Base-by-base conservation (phyloP, 2,329 filamentous ascomycete species). In the Diaporthe ampelina region DNA sequence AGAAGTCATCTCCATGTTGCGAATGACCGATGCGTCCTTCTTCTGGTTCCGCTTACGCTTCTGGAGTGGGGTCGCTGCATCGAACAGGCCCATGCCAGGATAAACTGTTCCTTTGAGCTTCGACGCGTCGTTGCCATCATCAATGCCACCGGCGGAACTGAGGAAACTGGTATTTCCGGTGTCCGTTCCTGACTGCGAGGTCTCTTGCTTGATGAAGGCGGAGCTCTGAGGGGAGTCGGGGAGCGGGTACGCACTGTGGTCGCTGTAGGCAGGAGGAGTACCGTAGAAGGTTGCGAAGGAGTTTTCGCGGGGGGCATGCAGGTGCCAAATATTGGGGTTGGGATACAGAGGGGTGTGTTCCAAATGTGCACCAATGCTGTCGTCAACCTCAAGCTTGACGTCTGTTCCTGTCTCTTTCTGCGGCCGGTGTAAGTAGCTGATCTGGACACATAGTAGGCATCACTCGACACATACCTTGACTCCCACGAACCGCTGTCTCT, bases 41-140 rank as follows among this genome's bases (percentile, higher is more conserved):
- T 93, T 91, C 82, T 96, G 94, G 80, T 95, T 95, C 69, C 94
- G 88, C 84, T 91, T 94, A 59, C 92, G 89, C 78, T 91, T 92
- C 87, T 94, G 93, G 75, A 93, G 90, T 21, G 91, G 88, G 6
- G 92, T 94, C 6, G 94, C 94, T 70, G 94, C 91, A 81, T 96
- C 94, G 80, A 95, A 95, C n/a, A 94, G 88, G 70, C 90, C 89
- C 94, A 95, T 95, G 24, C 94, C 94, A 3, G 92, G 92, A 88
- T 92, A 95, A 61, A 91, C 85, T n/a, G 92, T 85, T 2, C 94
- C 94, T 81, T 95, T 95, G 70, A 95, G 86, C 79, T 86, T 89
- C 8, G 74, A 67, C 17, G 59, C 59, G 74, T 82, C 85, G 9
- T 77, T 77, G n/a, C 82, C 79, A 19, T 75, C 72, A 1, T 81